Evolutionary conservation across 768 basidiomycete genomes (phyloP).

Genomic region (Naganishia antarctica): DNA sequence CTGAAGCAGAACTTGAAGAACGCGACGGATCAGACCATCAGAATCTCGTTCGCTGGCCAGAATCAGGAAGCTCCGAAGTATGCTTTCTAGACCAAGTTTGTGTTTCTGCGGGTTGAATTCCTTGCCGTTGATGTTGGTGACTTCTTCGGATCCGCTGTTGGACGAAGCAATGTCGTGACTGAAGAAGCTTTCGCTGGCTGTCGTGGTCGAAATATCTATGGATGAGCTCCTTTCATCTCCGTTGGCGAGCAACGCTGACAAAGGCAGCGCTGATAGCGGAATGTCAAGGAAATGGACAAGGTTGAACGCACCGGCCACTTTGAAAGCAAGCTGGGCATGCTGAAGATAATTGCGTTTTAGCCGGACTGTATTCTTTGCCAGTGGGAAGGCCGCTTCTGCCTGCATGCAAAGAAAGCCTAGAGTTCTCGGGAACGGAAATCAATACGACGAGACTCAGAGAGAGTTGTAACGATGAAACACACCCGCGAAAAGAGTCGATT

Average conservation of each 20-base stretch:
- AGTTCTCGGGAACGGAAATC: background rate
- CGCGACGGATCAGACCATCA: constrained; percentile 14
- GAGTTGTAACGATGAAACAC: background rate
- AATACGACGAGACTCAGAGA: background rate
- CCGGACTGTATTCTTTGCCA: background rate
- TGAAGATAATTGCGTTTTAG: background rate
- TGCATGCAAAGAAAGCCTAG: background rate
- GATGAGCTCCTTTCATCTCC: background rate
- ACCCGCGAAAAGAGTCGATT: constrained; percentile 16
- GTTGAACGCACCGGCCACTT: background rate
- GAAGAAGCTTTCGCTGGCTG: background rate
- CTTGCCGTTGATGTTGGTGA: constrained; percentile 1
- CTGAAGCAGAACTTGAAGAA: constrained; percentile 25
- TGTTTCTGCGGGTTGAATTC: background rate
- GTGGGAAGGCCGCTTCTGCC: background rate
- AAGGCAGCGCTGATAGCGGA: background rate
- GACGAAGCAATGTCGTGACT: too few relatives aligned
- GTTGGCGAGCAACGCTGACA: background rate
- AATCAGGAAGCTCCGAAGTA: constrained; percentile 20
- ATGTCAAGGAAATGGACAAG: background rate
- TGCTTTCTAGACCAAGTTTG: constrained; percentile 11
- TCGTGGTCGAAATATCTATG: background rate
- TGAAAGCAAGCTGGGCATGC: background rate
- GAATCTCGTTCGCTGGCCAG: constrained; percentile 23
- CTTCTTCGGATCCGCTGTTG: background rate